Evolutionary conservation across 495 filamentous ascomycete genomes (phyloP).

Genomic region (Oleoguttula mirabilis): DNA sequence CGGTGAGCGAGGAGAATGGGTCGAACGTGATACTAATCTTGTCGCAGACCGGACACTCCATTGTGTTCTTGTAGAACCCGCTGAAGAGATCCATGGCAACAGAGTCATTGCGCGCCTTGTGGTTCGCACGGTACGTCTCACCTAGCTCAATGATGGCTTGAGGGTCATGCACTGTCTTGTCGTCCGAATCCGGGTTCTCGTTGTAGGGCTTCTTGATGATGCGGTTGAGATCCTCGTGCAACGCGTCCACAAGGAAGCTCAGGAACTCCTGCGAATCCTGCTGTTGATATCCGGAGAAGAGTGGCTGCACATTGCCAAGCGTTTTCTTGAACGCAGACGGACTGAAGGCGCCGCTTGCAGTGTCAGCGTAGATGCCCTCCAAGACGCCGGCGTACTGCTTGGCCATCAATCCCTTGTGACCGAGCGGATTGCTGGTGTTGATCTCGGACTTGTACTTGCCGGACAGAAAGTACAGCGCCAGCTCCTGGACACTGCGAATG

Average conservation of each 20-base stretch:
- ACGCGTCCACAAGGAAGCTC: conserved; percentile 86
- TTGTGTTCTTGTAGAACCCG: conserved; percentile 94
- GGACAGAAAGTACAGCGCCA: conserved; percentile 80
- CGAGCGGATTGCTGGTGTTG: conserved; percentile 71
- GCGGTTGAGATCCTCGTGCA: conserved; percentile 90
- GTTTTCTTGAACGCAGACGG: conserved; percentile 69
- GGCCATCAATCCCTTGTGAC: conserved; percentile 72
- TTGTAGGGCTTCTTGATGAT: conserved; percentile 94
- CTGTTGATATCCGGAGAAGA: conserved; percentile 89
- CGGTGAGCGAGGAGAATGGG: conserved; percentile 86
- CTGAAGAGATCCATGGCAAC: conserved; percentile 90
- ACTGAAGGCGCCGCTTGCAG: conserved; percentile 47
- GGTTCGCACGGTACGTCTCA: conserved; percentile 76
- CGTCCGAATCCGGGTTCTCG: conserved; percentile 93
- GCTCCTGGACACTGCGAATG: conserved; percentile 77
- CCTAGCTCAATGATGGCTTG: conserved; percentile 70
- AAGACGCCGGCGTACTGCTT: conserved; percentile 65
- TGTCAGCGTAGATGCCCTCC: conserved; percentile 55
- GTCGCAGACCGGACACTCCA: conserved; percentile 77
- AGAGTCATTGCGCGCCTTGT: conserved; percentile 86
- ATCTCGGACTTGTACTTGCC: conserved; percentile 62
- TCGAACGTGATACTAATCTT: conserved; percentile 99
- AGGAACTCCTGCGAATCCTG: conserved; percentile 97
- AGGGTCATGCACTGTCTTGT: conserved; percentile 82
- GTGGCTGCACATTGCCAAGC: conserved; percentile 64